Percentiles rank a stretch among this genome's conserved stretches.
Conservation (phyloP, 345 rosid species). For the Citrus australasica region DNA sequence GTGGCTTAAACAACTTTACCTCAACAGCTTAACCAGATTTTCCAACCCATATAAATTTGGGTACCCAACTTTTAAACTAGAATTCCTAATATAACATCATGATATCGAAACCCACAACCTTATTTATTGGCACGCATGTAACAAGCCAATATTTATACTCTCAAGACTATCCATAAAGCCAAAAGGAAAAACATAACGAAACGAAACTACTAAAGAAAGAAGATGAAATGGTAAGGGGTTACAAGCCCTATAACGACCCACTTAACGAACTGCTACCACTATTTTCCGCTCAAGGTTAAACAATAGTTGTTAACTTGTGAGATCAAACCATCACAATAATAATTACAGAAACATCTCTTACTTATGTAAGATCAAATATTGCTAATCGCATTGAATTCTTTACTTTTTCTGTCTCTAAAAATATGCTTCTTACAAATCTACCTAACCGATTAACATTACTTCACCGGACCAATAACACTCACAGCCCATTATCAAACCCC, state of each 20-base stretch:
- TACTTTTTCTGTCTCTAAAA: neutral
- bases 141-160: neutral
- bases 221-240: neutral
- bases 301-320: neutral
- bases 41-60: neutral
- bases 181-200: neutral
- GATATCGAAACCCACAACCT: neutral
- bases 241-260: neutral
- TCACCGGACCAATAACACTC: neutral
- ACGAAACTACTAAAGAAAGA: neutral
- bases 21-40: neutral
- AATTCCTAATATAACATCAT: neutral
- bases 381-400: neutral
- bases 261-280: neutral
- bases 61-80: neutral
- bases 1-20: constrained; percentile 1
- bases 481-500: neutral
- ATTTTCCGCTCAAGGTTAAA: neutral
- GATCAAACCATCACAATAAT: neutral
- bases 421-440: neutral
- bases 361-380: neutral
- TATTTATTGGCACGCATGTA: neutral
- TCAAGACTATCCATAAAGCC: neutral
- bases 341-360: neutral
- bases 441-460: neutral